A percentile compares a stretch with the other conserved stretches of the same genome.
These are phyloP conservation scores for Colletotrichum coccodes DNA, from an alignment of 2,329 filamentous ascomycete species.

Conservation along the genomic window DNA sequence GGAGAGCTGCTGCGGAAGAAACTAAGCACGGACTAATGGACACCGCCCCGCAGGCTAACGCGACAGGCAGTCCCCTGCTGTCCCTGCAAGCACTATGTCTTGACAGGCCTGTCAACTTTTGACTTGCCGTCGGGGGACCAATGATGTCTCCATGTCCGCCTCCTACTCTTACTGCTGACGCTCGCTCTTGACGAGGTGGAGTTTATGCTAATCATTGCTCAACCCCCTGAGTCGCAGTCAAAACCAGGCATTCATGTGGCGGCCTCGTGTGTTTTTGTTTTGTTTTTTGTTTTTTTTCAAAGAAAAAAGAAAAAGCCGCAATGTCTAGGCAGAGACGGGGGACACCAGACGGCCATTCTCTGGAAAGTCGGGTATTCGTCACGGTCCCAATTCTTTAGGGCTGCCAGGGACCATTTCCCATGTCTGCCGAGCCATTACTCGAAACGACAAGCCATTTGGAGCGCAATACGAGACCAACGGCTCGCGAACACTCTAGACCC, in stretches of 20 bases:
- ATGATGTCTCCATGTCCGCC: neutral
- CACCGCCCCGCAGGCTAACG: slow-evolving; percentile 4
- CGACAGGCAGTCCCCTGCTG: slow-evolving; percentile 4
- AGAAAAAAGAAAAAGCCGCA: neutral
- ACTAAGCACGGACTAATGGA: slow-evolving; percentile 6
- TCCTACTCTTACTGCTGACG: neutral
- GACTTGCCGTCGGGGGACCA: neutral
- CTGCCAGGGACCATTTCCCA: neutral
- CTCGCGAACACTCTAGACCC: neutral
- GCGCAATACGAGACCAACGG: neutral
- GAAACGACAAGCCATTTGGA: neutral
- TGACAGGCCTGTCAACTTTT: slow-evolving; percentile 6
- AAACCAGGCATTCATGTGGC: too few relatives aligned
- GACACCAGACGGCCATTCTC: neutral
- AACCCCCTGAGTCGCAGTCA: too few relatives aligned
- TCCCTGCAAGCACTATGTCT: neutral
- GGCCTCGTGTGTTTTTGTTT: too few relatives aligned
- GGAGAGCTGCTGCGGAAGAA: slow-evolving; percentile 11
- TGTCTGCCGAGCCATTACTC: neutral
- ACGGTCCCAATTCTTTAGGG: slow-evolving; percentile 7
- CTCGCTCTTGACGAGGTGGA: neutral
- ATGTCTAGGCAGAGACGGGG: neutral
- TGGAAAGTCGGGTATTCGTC: neutral
- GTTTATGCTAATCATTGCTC: too few relatives aligned
- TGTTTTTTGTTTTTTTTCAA: too few relatives aligned